These are phyloP conservation scores for Penicillium sp. DNA, from an alignment of 2,329 filamentous ascomycete genomes.

Conservation along the genomic window DNA sequence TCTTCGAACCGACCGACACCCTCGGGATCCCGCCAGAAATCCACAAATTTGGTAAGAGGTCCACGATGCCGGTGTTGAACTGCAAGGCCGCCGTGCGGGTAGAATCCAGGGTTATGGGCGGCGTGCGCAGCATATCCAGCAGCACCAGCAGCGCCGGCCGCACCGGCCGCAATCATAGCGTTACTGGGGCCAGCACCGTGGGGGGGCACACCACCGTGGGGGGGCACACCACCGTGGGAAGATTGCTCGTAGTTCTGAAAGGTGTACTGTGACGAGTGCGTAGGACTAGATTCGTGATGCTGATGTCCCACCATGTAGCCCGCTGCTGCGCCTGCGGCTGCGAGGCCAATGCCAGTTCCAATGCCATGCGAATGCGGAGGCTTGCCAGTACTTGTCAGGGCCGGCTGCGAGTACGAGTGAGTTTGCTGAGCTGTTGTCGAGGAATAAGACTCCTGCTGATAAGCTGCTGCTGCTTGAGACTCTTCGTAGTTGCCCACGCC, in stretches of 20 bases:
- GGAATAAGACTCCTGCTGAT: slow-evolving; percentile 21
- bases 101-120: slow-evolving; percentile 37
- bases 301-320: slow-evolving; percentile 46
- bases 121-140: slow-evolving; percentile 45
- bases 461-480: slow-evolving; percentile 16
- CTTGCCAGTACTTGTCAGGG: slow-evolving; percentile 22
- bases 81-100: slow-evolving; percentile 46
- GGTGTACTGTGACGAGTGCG: slow-evolving; percentile 37
- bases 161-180: slow-evolving; percentile 47
- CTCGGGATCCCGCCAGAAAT: slow-evolving; percentile 66
- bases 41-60: slow-evolving; percentile 59
- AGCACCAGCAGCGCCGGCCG: slow-evolving; percentile 18
- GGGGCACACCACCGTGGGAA: slow-evolving; percentile 22
- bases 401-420: slow-evolving; percentile 27
- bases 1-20: slow-evolving; percentile 69
- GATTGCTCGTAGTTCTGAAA: slow-evolving; percentile 36
- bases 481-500: slow-evolving; percentile 41
- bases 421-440: slow-evolving; percentile 21
- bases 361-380: slow-evolving; percentile 38
- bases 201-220: slow-evolving; percentile 19
- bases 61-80: slow-evolving; percentile 59
- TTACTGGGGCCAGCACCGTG: slow-evolving; percentile 37
- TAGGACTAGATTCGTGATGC: slow-evolving; percentile 35
- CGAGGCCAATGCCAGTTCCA: slow-evolving; percentile 41
- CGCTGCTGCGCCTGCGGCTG: slow-evolving; percentile 47